These are phyloP conservation scores for Powellomyces hirtus DNA, from an alignment of 192 early-diverging fungal species.

Conservation along the genomic window DNA sequence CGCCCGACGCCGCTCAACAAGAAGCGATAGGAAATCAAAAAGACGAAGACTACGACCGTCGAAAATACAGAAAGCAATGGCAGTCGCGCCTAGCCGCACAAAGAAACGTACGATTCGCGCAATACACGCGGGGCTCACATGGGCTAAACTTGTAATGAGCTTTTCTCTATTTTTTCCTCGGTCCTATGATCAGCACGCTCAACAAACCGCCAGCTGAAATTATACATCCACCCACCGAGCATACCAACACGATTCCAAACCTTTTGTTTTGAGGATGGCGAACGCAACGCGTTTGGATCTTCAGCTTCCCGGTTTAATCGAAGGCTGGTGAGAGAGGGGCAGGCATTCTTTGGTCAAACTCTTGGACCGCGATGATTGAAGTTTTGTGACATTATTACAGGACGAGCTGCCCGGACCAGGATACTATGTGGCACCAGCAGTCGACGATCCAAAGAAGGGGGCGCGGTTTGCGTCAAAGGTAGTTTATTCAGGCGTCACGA, in stretches of 20 bases:
- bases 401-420: constrained; percentile 55
- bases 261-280: constrained; percentile 50
- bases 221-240: constrained; percentile 50
- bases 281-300: constrained; percentile 47
- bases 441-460: constrained; percentile 35
- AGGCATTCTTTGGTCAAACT: not conserved
- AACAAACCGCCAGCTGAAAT: constrained; percentile 35
- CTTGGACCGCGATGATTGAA: not conserved
- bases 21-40: too few species aligned
- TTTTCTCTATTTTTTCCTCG: not conserved
- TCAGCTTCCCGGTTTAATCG: constrained; percentile 42
- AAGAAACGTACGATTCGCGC: too few species aligned
- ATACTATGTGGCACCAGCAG: constrained; percentile 39
- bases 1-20: too few species aligned
- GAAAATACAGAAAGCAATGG: too few species aligned
- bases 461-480: constrained; percentile 54
- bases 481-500: not conserved
- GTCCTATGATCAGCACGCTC: not conserved
- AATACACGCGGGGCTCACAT: too few species aligned
- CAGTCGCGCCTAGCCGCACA: too few species aligned
- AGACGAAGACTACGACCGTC: too few species aligned
- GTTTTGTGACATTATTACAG: constrained; percentile 19
- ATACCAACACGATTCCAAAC: constrained; percentile 57
- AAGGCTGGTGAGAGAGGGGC: constrained; percentile 15
- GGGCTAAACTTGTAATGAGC: too few species aligned